phyloP scores from a whole-genome alignment of 2,329 filamentous ascomycete species.

The Metarhizium album region DNA sequence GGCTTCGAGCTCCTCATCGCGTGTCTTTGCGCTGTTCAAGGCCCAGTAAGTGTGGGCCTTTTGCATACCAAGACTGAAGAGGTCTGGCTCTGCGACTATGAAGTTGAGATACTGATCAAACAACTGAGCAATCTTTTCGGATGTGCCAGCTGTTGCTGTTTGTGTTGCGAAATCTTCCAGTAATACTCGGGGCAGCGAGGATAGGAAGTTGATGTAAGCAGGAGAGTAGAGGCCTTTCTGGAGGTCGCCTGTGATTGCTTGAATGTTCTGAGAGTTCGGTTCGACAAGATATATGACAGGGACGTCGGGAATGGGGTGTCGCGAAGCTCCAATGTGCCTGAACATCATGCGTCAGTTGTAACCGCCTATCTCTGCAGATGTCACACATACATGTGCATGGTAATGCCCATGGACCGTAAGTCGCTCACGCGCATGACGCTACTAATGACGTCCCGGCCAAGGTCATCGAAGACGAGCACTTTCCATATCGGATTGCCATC shows the following conservation, averaged over 20 bases:
- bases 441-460: conserved; percentile 89
- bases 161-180: conserved; percentile 91
- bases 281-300: conserved; percentile 96
- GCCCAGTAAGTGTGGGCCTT: conserved; percentile 88
- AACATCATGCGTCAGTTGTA: neutral
- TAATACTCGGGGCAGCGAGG: conserved; percentile 78
- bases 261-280: conserved; percentile 69
- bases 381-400: conserved; percentile 71
- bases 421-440: conserved; percentile 92
- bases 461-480: conserved; percentile 86
- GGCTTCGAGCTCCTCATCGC: conserved; percentile 78
- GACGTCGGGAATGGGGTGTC: conserved; percentile 91
- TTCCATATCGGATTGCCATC: conserved; percentile 96
- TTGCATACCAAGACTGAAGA: conserved; percentile 89
- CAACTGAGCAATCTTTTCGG: conserved; percentile 83
- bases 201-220: conserved; percentile 94
- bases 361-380: neutral
- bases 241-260: conserved; percentile 75
- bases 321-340: conserved; percentile 68
- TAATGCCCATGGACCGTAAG: conserved; percentile 86
- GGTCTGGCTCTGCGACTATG: conserved; percentile 85
- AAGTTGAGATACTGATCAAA: conserved; percentile 98
- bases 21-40: conserved; percentile 86
- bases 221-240: conserved; percentile 82
- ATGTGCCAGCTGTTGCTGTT: conserved; percentile 72